Conservation (phyloP, 306 rosid genomes). For the Datisca glomerata region DNA sequence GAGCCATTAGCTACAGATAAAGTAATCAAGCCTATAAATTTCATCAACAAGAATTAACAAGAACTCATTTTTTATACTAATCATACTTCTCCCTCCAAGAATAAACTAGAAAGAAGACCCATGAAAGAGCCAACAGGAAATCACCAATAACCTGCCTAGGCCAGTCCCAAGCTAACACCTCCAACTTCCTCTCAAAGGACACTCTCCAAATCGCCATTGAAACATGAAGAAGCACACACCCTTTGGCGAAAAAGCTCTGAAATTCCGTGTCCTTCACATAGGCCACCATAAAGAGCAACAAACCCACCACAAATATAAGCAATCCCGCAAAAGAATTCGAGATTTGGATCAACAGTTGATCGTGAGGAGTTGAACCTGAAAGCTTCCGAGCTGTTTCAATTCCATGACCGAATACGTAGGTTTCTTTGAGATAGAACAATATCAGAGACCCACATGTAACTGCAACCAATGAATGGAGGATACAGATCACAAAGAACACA, state of each 20-base stretch:
- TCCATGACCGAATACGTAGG: conserved; percentile 1
- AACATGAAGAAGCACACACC: conserved; percentile 1
- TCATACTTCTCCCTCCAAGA: conserved; percentile 14
- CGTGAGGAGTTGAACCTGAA: conserved; percentile 6
- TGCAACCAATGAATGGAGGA: conserved; percentile 9
- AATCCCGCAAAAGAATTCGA: conserved; percentile 9
- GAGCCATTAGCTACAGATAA: neutral
- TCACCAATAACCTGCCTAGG: conserved; percentile 10
- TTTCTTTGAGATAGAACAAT: conserved; percentile 8
- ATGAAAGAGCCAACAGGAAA: neutral
- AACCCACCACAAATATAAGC: conserved; percentile 8
- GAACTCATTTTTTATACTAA: neutral
- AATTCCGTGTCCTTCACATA: conserved; percentile 8
- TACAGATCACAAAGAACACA: conserved; percentile 7
- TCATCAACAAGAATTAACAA: neutral
- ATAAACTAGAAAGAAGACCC: conserved; percentile 9
- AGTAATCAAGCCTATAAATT: neutral
- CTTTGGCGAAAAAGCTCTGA: conserved; percentile 8
- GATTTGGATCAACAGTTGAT: conserved; percentile 8
- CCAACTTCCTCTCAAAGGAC: conserved; percentile 9
- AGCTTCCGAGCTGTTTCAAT: conserved; percentile 4
- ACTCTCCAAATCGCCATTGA: conserved; percentile 11
- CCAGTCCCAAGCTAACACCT: conserved; percentile 13
- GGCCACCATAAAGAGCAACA: conserved; percentile 10
- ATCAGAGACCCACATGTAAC: conserved; percentile 6